Conservation (phyloP, 1,139 yeast species). For the Zygoascus meyerae region DNA sequence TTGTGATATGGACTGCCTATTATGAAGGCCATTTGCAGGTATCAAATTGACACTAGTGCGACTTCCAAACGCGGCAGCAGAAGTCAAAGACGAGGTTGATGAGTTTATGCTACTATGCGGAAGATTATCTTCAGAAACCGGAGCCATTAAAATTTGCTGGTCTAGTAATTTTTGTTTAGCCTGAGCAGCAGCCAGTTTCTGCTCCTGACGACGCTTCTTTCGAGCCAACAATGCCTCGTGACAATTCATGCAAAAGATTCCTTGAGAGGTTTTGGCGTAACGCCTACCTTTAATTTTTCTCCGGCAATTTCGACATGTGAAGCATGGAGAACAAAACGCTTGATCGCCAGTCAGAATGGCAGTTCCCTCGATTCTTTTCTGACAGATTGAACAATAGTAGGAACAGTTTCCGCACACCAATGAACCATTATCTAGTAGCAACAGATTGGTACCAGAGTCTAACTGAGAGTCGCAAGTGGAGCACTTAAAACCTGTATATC, state of each 20-base stretch:
- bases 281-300: constrained; percentile 81
- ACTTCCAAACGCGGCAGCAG: no score
- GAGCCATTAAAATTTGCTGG: neutral
- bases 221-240: constrained; percentile 78
- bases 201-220: constrained; percentile 34
- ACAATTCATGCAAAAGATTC: constrained; percentile 88
- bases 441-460: constrained; percentile 83
- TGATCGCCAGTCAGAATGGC: constrained; percentile 94
- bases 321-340: constrained; percentile 89
- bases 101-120: neutral
- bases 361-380: constrained; percentile 84
- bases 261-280: constrained; percentile 91
- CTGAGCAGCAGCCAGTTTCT: constrained; percentile 3
- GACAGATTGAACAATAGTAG: constrained; percentile 81
- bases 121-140: neutral
- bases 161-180: constrained; percentile 1
- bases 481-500: constrained; percentile 54
- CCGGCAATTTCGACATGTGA: constrained; percentile 86
- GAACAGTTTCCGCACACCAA: constrained; percentile 88
- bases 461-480: constrained; percentile 71
- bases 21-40: neutral
- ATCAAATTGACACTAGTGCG: neutral
- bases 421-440: constrained; percentile 89
- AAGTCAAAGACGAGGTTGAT: neutral
- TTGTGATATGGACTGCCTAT: neutral